Conservation (phyloP, 306 rosid genomes). For the Sindora glabra region DNA sequence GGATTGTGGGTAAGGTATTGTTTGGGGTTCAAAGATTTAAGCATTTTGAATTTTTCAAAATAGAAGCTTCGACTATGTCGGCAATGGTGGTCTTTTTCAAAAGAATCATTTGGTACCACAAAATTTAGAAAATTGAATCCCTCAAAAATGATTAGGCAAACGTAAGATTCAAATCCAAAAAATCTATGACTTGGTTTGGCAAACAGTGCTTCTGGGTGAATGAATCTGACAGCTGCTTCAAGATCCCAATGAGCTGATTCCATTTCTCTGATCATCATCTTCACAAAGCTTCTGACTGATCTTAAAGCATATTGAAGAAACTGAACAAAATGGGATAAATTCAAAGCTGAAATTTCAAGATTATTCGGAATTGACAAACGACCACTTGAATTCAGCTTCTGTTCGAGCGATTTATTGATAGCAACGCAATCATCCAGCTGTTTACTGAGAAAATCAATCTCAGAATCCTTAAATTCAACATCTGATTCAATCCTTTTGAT, state of each 20-base stretch:
- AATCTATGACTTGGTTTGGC: conserved; percentile 36
- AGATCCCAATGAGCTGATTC: conserved; percentile 88
- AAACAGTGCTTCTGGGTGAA: conserved; percentile 52
- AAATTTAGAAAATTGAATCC: conserved; percentile 58
- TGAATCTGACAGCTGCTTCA: conserved; percentile 51
- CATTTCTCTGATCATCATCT: conserved; percentile 63
- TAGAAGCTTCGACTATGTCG: conserved; percentile 15
- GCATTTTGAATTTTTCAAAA: conserved; percentile 57
- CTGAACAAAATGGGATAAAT: conserved; percentile 47
- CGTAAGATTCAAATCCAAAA: conserved; percentile 72
- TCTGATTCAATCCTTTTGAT: conserved; percentile 61
- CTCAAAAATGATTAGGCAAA: conserved; percentile 66
- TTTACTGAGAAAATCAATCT: conserved; percentile 19
- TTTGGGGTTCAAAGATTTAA: conserved; percentile 38
- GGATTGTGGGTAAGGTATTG: conserved; percentile 42
- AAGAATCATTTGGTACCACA: conserved; percentile 16
- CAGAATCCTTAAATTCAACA: conserved; percentile 22
- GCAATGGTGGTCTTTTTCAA: neutral
- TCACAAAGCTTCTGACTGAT: conserved; percentile 54
- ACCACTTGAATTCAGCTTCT: conserved; percentile 64
- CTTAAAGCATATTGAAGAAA: conserved; percentile 45
- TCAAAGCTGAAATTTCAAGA: conserved; percentile 29
- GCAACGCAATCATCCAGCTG: conserved; percentile 26
- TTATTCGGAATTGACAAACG: conserved; percentile 46
- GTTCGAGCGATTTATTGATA: conserved; percentile 43